Percentiles rank a stretch among this genome's conserved stretches.
phyloP scores from a whole-genome alignment of 306 rosid species.

The Lathyrus aphaca region DNA sequence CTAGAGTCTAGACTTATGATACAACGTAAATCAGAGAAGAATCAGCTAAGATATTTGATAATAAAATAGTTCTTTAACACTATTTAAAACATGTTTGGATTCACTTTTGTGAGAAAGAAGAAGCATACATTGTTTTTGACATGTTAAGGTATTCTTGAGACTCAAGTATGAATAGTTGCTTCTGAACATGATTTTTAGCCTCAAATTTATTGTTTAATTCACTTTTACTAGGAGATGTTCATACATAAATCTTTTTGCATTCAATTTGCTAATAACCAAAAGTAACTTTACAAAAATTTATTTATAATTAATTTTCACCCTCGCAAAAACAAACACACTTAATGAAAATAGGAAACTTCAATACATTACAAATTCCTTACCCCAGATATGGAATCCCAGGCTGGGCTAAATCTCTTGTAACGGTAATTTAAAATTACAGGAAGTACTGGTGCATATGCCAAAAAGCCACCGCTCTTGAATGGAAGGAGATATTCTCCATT shows the following conservation, averaged over 20 bases:
- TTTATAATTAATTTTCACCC: neutral
- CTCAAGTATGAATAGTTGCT: too few relatives aligned
- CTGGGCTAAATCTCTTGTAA: conserved; percentile 83
- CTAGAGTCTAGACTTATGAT: conserved; percentile 1
- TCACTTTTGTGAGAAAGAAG: too few relatives aligned
- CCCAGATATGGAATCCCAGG: conserved; percentile 98
- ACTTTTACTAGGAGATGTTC: neutral
- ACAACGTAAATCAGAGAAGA: neutral
- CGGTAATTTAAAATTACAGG: conserved; percentile 83
- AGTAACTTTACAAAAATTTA: neutral
- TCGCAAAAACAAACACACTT: neutral
- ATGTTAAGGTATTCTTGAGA: too few relatives aligned
- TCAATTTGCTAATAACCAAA: neutral
- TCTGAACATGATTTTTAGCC: neutral
- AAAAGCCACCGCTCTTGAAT: conserved; percentile 92
- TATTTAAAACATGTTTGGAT: too few relatives aligned
- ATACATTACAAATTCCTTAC: conserved; percentile 51
- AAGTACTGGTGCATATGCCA: conserved; percentile 74
- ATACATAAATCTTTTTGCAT: neutral
- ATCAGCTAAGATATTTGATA: neutral
- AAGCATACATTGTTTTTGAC: too few relatives aligned
- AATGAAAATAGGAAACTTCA: conserved; percentile 7
- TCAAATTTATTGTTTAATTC: neutral
- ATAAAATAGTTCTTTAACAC: too few relatives aligned
- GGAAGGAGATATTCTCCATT: conserved; percentile 91